Conservation (phyloP, 2,329 filamentous ascomycete genomes). For the Verticillium zaregamsianum region DNA sequence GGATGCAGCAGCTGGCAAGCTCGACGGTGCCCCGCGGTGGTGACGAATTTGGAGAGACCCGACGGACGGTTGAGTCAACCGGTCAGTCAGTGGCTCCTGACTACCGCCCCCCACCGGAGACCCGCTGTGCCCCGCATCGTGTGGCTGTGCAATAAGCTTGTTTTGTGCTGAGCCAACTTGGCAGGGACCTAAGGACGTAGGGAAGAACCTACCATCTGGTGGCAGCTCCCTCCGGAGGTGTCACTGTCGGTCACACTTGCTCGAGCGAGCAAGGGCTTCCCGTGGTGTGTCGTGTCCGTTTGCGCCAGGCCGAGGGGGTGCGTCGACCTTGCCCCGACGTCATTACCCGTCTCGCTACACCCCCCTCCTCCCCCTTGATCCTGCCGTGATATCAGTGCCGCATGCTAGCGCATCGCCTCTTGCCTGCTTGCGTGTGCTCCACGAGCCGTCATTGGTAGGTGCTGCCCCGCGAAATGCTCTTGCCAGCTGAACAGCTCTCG, state of each 20-base stretch:
- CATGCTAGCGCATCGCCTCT: background rate
- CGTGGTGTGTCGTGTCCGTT: background rate
- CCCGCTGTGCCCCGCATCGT: background rate
- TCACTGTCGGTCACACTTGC: too few relatives aligned
- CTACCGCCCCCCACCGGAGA: background rate
- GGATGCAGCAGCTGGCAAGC: background rate
- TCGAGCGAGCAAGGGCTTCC: background rate
- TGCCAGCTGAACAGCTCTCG: background rate
- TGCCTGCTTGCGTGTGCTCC: background rate
- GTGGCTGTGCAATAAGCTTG: slow-evolving; percentile 1
- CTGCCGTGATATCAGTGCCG: background rate
- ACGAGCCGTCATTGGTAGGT: background rate
- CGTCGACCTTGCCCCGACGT: background rate
- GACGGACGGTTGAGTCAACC: slow-evolving; percentile 1
- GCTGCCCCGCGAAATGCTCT: background rate
- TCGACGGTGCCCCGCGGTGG: slow-evolving; percentile 7
- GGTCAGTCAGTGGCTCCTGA: background rate
- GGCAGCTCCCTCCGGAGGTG: background rate
- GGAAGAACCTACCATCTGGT: background rate
- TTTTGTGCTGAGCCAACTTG: background rate
- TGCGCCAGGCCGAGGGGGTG: background rate
- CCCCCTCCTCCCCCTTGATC: background rate
- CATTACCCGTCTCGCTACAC: background rate
- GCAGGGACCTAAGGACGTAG: background rate
- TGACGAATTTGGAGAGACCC: slow-evolving; percentile 1